phyloP scores from a whole-genome alignment of 768 basidiomycete species.

The Tylopilus plumbeoviolaceoides region DNA sequence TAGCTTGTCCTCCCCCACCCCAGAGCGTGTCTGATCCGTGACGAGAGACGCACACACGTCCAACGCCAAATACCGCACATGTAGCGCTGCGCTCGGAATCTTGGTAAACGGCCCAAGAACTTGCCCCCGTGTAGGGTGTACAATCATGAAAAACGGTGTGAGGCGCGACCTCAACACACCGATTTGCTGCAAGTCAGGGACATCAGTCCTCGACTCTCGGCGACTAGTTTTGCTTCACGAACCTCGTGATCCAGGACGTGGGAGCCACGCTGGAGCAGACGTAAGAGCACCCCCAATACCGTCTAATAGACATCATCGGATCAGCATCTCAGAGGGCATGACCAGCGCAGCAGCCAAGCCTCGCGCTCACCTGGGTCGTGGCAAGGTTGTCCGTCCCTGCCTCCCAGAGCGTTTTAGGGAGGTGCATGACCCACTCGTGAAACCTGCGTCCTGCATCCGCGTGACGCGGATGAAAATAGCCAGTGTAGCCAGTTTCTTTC shows the following conservation, averaged over 20 bases:
- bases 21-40: slow-evolving; percentile 10
- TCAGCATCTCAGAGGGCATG: slow-evolving; percentile 1
- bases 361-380: slow-evolving; percentile 54
- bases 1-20: slow-evolving; percentile 16
- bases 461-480: slow-evolving; percentile 39
- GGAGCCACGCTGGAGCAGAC: slow-evolving; percentile 53
- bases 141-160: slow-evolving; percentile 74
- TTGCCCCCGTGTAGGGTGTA: slow-evolving; percentile 69
- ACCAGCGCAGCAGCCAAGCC: background rate
- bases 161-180: slow-evolving; percentile 54
- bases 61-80: slow-evolving; percentile 55
- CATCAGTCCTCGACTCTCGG: slow-evolving; percentile 8
- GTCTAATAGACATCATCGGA: slow-evolving; percentile 30
- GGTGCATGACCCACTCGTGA: slow-evolving; percentile 65
- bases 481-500: slow-evolving; percentile 49
- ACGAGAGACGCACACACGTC: slow-evolving; percentile 49
- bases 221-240: background rate
- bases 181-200: slow-evolving; percentile 39
- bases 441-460: slow-evolving; percentile 33
- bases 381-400: slow-evolving; percentile 52
- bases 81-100: slow-evolving; percentile 41
- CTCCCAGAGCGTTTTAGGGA: slow-evolving; percentile 88
- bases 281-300: slow-evolving; percentile 62
- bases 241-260: slow-evolving; percentile 40
- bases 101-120: slow-evolving; percentile 75